phyloP scores from a whole-genome alignment of 2,329 filamentous ascomycete genomes.

The Didymella pinodella region DNA sequence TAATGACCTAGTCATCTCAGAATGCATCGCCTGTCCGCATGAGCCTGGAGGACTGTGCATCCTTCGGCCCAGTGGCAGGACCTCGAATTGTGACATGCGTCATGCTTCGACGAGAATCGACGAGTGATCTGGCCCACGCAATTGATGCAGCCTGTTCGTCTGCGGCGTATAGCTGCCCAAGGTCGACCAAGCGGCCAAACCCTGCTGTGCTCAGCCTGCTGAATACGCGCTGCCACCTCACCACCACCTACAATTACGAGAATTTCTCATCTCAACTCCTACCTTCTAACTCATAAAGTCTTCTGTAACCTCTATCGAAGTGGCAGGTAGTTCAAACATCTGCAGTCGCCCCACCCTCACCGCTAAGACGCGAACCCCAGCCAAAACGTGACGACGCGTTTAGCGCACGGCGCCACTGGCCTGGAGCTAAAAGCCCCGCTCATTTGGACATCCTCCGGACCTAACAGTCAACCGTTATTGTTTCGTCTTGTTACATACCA shows the following conservation, averaged over 20 bases:
- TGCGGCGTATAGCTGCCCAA: neutral
- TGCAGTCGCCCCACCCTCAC: constrained; percentile 7
- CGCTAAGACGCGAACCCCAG: too few species aligned
- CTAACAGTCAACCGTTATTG: neutral
- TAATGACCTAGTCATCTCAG: neutral
- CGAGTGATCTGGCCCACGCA: neutral
- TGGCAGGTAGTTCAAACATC: neutral
- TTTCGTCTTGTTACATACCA: neutral
- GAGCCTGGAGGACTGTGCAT: neutral
- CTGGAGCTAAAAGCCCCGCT: constrained; percentile 11
- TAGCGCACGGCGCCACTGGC: constrained; percentile 6
- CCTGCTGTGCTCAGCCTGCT: neutral
- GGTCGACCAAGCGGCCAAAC: neutral
- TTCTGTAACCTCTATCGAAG: neutral
- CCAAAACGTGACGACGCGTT: constrained; percentile 23
- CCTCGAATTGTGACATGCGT: constrained; percentile 14
- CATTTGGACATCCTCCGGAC: neutral
- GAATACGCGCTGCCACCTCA: neutral
- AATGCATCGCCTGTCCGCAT: neutral
- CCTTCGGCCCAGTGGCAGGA: constrained; percentile 2
- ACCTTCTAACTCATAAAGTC: neutral
- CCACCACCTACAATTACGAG: neutral
- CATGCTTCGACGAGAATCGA: constrained; percentile 3
- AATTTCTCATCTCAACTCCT: neutral
- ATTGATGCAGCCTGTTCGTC: neutral